phyloP scores from a whole-genome alignment of 805 yeast genomes.

The Kluyveromyces lactis region DNA sequence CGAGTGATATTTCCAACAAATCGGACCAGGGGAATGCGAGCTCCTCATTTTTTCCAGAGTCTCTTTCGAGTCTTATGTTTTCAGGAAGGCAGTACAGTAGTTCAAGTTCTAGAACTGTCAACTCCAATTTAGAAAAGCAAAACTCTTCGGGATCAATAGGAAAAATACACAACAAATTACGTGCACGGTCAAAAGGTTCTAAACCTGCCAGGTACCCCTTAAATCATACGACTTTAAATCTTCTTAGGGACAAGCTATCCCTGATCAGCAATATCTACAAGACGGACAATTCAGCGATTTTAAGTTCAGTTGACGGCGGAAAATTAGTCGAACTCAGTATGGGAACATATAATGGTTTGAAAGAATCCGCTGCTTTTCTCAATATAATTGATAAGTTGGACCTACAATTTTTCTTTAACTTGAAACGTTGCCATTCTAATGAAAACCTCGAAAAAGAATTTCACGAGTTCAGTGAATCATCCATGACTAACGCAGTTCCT shows the following conservation, averaged over 20 bases:
- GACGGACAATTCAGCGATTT: neutral
- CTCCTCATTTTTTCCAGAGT: neutral
- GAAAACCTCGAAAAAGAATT: slow-evolving; percentile 20
- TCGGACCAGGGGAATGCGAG: neutral
- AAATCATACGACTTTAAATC: slow-evolving; percentile 19
- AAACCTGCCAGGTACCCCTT: slow-evolving; percentile 16
- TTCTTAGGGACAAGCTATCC: slow-evolving; percentile 15
- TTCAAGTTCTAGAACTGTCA: neutral
- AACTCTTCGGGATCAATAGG: neutral
- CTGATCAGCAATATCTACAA: slow-evolving; percentile 3
- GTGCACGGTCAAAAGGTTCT: neutral
- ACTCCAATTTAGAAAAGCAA: neutral
- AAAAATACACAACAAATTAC: neutral
- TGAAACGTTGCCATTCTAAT: slow-evolving; percentile 15
- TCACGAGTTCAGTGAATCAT: slow-evolving; percentile 25
- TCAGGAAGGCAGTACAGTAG: slow-evolving; percentile 2
- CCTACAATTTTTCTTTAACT: slow-evolving; percentile 25
- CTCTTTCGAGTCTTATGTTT: neutral
- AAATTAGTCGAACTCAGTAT: slow-evolving; percentile 20
- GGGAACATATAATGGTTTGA: slow-evolving; percentile 26
- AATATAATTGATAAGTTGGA: slow-evolving; percentile 27
- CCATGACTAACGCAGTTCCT: slow-evolving; percentile 20
- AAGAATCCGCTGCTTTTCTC: slow-evolving; percentile 20
- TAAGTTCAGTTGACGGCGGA: slow-evolving; percentile 10
- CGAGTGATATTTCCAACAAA: neutral